Percentiles rank a stretch among this genome's conserved stretches.
These are phyloP conservation scores for Populus hybrid DNA, from an alignment of 441 rosid genomes.

Conservation along the genomic window DNA sequence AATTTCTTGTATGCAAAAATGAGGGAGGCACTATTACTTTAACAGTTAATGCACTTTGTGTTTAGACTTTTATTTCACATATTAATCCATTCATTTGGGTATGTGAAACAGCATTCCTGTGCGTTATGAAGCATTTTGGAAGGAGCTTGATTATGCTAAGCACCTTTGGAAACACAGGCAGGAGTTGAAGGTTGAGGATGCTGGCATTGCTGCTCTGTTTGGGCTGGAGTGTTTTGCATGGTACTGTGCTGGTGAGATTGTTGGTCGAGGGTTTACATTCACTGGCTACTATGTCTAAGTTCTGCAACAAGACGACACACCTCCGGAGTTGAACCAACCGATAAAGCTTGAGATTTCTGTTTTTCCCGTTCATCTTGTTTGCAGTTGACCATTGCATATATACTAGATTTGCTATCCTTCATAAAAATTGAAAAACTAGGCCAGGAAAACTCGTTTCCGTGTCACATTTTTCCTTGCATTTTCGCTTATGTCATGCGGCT, in stretches of 20 bases:
- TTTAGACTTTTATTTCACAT: constrained; percentile 11
- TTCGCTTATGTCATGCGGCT: neutral
- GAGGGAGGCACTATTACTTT: neutral
- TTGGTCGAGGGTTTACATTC: constrained; percentile 68
- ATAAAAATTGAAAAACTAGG: neutral
- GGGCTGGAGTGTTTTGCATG: constrained; percentile 80
- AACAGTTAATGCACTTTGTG: neutral
- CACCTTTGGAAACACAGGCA: constrained; percentile 49
- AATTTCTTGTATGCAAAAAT: neutral
- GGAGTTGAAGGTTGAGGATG: constrained; percentile 61
- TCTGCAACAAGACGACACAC: constrained; percentile 9
- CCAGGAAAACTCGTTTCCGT: neutral
- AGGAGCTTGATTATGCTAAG: constrained; percentile 59
- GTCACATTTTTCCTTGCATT: neutral
- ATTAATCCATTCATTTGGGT: constrained; percentile 24
- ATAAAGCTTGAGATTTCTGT: constrained; percentile 2
- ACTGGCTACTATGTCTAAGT: constrained; percentile 67
- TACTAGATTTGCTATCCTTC: constrained; percentile 1
- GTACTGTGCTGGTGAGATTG: constrained; percentile 79
- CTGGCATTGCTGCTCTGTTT: constrained; percentile 65
- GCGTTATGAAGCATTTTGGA: constrained; percentile 60
- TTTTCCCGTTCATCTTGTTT: neutral
- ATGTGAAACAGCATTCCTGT: constrained; percentile 50
- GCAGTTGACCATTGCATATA: constrained; percentile 9
- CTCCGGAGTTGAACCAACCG: neutral